phyloP scores from a whole-genome alignment of 306 rosid species.

The Dryas drummondii region DNA sequence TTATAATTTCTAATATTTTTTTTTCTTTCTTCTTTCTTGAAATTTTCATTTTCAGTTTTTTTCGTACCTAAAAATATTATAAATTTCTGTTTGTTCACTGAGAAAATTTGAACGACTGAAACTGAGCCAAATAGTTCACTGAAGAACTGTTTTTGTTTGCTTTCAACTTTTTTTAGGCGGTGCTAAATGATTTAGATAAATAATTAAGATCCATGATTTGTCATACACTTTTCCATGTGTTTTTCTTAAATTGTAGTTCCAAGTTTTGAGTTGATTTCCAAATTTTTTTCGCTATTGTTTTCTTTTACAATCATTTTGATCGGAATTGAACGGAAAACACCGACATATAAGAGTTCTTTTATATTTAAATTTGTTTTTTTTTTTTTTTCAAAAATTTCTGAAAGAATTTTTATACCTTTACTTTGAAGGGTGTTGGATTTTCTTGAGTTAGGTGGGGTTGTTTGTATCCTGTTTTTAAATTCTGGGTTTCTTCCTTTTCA shows the following conservation, averaged over 20 bases:
- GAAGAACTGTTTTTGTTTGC: neutral
- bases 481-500: constrained; percentile 25
- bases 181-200: neutral
- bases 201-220: neutral
- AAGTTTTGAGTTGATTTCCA: neutral
- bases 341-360: no score
- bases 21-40: neutral
- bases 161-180: neutral
- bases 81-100: constrained; percentile 31
- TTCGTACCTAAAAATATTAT: no score
- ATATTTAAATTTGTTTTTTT: neutral
- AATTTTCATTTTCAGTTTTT: neutral
- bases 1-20: neutral
- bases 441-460: constrained; percentile 36
- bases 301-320: neutral
- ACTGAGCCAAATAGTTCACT: constrained; percentile 6
- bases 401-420: neutral
- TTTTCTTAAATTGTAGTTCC: neutral
- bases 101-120: constrained; percentile 25
- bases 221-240: neutral
- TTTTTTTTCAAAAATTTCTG: neutral
- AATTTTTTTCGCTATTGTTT: neutral
- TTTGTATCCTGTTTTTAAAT: constrained; percentile 28
- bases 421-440: constrained; percentile 13
- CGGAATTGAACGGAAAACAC: neutral